Conservation (phyloP, 2,329 filamentous ascomycete species). For the Monilinia vaccinii-corymbosi region DNA sequence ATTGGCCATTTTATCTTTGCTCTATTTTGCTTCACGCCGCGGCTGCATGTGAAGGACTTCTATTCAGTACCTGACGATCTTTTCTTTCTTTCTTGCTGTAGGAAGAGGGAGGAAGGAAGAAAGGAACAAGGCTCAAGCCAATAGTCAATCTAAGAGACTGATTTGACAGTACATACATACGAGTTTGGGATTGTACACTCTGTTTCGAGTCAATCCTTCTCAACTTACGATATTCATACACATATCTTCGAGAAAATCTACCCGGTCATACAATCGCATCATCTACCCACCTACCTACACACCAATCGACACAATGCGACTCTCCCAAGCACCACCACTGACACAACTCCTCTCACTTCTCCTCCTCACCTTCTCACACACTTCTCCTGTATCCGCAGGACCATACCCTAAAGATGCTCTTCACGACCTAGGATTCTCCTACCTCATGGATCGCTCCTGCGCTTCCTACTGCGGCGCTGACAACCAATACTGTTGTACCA, state of each 20-base stretch:
- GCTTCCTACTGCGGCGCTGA: conserved; percentile 44
- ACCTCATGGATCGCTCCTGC: conserved; percentile 41
- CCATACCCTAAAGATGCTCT: conserved; percentile 44
- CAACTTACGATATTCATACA: neutral
- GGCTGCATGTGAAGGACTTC: conserved; percentile 8
- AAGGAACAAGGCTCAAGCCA: neutral
- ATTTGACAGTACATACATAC: neutral
- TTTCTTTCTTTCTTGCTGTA: neutral
- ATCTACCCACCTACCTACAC: neutral
- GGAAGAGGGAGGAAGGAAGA: neutral
- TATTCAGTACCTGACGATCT: conserved; percentile 5
- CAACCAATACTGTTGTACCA: conserved; percentile 46
- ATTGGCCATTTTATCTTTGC: neutral
- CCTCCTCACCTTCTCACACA: conserved; percentile 33
- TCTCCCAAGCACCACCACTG: conserved; percentile 21
- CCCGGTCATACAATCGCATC: neutral
- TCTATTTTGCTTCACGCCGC: conserved; percentile 1
- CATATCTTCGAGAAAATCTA: neutral
- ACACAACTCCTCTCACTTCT: conserved; percentile 29
- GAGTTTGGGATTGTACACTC: neutral
- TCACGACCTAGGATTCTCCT: conserved; percentile 40
- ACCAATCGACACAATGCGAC: conserved; percentile 30
- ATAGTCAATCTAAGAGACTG: neutral
- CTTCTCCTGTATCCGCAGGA: conserved; percentile 32
- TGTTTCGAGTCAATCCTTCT: neutral